Percentiles rank a stretch among this genome's conserved stretches.
Conservation (phyloP, 2,329 filamentous ascomycete species). For the Aschersonia sp. region DNA sequence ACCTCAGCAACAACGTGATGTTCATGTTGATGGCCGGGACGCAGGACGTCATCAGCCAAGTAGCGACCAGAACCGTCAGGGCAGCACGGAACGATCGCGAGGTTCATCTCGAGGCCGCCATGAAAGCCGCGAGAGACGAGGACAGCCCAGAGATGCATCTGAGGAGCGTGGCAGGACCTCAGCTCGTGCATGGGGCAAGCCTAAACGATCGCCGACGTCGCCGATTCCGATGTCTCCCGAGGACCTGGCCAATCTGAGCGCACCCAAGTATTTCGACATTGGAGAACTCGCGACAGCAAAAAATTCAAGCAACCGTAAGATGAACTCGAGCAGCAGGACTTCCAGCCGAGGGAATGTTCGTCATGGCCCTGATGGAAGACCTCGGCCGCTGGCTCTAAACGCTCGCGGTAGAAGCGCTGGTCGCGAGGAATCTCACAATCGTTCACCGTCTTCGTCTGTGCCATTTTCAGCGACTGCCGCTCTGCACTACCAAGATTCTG, state of each 20-base stretch:
- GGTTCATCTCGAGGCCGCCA: slow-evolving; percentile 31
- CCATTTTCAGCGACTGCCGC: slow-evolving; percentile 46
- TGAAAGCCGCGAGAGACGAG: slow-evolving; percentile 32
- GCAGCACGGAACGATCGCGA: slow-evolving; percentile 29
- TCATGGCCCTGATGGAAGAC: slow-evolving; percentile 30
- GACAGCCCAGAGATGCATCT: slow-evolving; percentile 45
- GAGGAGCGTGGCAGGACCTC: slow-evolving; percentile 55
- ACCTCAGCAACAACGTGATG: slow-evolving; percentile 52
- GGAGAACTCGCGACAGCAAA: slow-evolving; percentile 26
- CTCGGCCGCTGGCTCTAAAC: slow-evolving; percentile 26
- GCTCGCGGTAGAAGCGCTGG: slow-evolving; percentile 49
- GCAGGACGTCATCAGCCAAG: slow-evolving; percentile 52
- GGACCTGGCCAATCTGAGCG: slow-evolving; percentile 53
- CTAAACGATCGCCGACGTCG: slow-evolving; percentile 81
- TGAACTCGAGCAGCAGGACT: slow-evolving; percentile 26
- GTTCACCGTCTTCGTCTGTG: slow-evolving; percentile 69
- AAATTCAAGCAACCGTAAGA: slow-evolving; percentile 21
- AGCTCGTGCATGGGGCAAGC: slow-evolving; percentile 51
- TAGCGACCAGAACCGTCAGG: slow-evolving; percentile 40
- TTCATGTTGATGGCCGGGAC: slow-evolving; percentile 78
- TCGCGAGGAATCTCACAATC: slow-evolving; percentile 40
- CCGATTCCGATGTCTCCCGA: slow-evolving; percentile 91
- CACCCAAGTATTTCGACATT: slow-evolving; percentile 19
- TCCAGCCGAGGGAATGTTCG: slow-evolving; percentile 34
- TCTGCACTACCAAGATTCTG: slow-evolving; percentile 28